Evolutionary conservation across 192 early-diverging fungal species (phyloP), one percentile per base, ranked within the genome.

Genomic region (Spinellus fusiger): DNA sequence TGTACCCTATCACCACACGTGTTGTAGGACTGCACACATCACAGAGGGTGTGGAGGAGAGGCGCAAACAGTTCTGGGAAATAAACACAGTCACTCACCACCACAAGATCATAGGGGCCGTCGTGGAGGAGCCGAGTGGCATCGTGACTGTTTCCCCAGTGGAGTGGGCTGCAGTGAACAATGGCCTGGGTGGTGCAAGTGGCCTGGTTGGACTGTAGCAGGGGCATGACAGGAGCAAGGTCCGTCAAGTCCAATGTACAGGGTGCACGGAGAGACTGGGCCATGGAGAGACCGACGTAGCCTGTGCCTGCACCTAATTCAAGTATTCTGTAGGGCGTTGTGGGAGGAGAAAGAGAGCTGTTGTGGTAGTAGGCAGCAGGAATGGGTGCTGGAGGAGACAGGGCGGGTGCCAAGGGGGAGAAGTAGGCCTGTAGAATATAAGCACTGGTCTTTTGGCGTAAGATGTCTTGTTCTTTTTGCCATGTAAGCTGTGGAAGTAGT

Each of bases 241-340:
- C 80, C 0, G 80, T 81, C 20, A 81, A 49, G 5, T 70, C 60
- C 5, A 81, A 25, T 8, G 70, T 68, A 27, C 69, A 76, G 12
- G 54, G 44, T 15, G 31, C 26, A 25, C 23, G 9, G 4, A 81
- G 51, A 5, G 53, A 32, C 8, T 72, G 62, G 5, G 80, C 80
- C 13, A 81, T 57, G 0, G 68, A 66, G 15, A 81, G 76, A 0
- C 80, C 77, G 5, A 72, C 69, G 29, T 77, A 81, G 3, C 80
- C 80, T 12, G 77, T 78, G n/a, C 80, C 80, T 18, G 80, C 70
- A 15, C 80, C 80, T 13, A 81, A 44, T 56, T 81, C 80, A 4
- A 81, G 5, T n/a, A 81, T 74, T 15, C 73, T 63, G 34, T 57
- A 64, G 6, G 49, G 65, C 8, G 28, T 48, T 22, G 51, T 40